Conservation (phyloP, 176 grass and related monocot species). For the Thinopyrum elongatum region DNA sequence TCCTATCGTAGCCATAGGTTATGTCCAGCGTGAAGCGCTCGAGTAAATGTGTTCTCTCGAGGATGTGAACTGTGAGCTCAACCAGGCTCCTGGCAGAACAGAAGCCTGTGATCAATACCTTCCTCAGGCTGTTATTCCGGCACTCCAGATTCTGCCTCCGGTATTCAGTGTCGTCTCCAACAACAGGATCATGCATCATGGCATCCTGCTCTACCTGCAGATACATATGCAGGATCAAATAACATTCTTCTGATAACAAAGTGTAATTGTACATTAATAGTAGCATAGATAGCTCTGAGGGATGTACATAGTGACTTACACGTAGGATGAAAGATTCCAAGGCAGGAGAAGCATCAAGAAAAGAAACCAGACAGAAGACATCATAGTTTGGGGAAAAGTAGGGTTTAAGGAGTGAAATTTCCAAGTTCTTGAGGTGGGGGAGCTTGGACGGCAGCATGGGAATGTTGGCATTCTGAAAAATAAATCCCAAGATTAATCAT, state of each 20-base stretch:
- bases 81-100: background rate
- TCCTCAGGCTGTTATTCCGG: background rate
- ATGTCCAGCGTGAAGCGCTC: background rate
- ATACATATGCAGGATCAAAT: background rate
- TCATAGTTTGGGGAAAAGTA: background rate
- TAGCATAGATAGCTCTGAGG: background rate
- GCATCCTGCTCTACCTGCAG: background rate
- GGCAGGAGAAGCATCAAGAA: no score
- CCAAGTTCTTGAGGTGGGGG: background rate
- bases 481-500: background rate
- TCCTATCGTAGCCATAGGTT: background rate
- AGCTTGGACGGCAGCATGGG: background rate
- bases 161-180: background rate
- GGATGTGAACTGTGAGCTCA: background rate
- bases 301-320: background rate
- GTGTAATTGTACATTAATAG: background rate
- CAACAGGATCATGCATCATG: background rate
- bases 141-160: background rate
- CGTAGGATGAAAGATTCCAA: background rate
- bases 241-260: background rate
- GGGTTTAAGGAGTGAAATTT: background rate
- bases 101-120: background rate
- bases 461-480: background rate
- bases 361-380: no score
- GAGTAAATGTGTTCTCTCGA: background rate